Evolutionary conservation across 805 yeast genomes (phyloP).

Genomic region (Debaryomyces maramus): DNA sequence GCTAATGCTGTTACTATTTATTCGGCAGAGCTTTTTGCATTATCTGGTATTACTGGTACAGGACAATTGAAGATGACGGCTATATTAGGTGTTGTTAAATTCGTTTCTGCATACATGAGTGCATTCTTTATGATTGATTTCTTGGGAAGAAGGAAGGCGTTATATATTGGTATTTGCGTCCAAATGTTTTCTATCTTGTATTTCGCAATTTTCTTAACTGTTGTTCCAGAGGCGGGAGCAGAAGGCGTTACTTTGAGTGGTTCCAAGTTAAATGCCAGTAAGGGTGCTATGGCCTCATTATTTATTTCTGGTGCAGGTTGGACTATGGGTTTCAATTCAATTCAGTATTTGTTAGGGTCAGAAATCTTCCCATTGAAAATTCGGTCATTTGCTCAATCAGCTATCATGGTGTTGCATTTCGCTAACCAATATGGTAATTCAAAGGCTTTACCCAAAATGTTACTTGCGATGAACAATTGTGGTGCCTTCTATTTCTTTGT

Average conservation of each 20-base stretch:
- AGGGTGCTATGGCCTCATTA: constrained; percentile 51
- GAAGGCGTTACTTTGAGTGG: constrained; percentile 27
- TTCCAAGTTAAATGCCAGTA: constrained; percentile 37
- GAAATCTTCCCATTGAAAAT: constrained; percentile 55
- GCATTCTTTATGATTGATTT: constrained; percentile 56
- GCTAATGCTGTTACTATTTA: constrained; percentile 57
- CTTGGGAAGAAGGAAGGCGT: constrained; percentile 51
- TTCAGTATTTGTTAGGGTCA: constrained; percentile 55
- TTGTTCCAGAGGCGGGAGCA: constrained; percentile 45
- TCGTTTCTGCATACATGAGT: constrained; percentile 45
- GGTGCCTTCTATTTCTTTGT: constrained; percentile 56
- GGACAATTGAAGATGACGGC: constrained; percentile 49
- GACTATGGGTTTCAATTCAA: constrained; percentile 59
- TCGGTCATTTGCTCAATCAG: constrained; percentile 49
- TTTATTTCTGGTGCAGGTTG: constrained; percentile 55
- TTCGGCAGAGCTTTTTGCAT: constrained; percentile 51
- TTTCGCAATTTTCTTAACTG: constrained; percentile 46
- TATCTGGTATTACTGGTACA: constrained; percentile 47
- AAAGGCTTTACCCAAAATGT: constrained; percentile 54
- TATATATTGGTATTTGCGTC: constrained; percentile 48
- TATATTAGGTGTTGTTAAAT: constrained; percentile 54
- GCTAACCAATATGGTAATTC: constrained; percentile 59
- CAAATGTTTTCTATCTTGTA: constrained; percentile 46
- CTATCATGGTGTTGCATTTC: constrained; percentile 56
- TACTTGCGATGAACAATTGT: constrained; percentile 42